Evolutionary conservation across 169 alveolate genomes (phyloP).

Genomic region (Perkinsus chesapeaki): DNA sequence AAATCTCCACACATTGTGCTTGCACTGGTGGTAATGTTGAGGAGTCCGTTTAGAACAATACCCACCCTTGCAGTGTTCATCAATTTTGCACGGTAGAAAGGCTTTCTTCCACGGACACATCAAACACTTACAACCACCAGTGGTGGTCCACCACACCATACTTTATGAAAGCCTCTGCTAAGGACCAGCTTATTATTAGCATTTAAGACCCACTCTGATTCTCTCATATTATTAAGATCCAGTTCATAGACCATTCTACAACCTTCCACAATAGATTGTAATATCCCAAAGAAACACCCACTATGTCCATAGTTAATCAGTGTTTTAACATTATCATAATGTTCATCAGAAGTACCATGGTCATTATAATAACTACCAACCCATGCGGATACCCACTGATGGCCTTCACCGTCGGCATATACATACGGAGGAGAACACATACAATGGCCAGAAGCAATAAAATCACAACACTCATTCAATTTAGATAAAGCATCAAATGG

Average conservation of each 20-base stretch:
- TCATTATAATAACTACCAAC: not conserved
- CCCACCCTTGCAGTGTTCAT: not conserved
- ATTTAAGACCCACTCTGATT: not conserved
- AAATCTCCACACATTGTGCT: not conserved
- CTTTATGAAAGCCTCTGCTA: not conserved
- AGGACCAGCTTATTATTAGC: not conserved
- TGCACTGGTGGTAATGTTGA: not conserved
- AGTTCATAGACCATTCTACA: not conserved
- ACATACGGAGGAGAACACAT: not conserved
- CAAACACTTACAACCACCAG: not conserved
- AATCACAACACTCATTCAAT: not conserved
- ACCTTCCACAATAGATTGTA: not conserved
- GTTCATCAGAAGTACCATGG: not conserved
- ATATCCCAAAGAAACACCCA: not conserved
- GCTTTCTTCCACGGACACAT: not conserved
- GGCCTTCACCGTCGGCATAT: not conserved
- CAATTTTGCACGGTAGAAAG: not conserved
- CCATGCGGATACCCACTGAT: not conserved
- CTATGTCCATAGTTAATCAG: not conserved
- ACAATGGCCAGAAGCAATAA: not conserved
- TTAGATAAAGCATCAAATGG: not conserved
- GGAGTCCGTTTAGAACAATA: not conserved
- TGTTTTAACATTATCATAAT: not conserved
- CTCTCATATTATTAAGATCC: not conserved
- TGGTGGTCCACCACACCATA: not conserved